These are phyloP conservation scores for Sanghuangporus sanghuang DNA, from an alignment of 1,284 basidiomycete species.

Conservation along the genomic window DNA sequence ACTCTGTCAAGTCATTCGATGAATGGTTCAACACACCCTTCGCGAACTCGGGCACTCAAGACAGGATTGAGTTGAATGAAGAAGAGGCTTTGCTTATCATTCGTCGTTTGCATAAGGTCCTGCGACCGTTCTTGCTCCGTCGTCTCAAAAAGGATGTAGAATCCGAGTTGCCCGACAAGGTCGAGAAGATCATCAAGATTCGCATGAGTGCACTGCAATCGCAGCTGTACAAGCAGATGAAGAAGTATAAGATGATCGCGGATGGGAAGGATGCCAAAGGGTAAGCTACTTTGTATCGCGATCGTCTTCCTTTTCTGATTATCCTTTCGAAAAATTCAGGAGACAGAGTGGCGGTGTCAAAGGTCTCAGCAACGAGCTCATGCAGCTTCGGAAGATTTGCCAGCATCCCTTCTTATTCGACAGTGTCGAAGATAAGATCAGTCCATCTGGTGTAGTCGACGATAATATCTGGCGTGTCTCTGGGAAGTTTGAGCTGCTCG, in stretches of 20 bases:
- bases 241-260: constrained; percentile 96
- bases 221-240: constrained; percentile 97
- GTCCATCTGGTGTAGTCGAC: constrained; percentile 76
- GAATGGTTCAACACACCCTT: constrained; percentile 99
- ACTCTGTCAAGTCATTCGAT: constrained; percentile 99
- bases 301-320: not conserved
- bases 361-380: constrained; percentile 94
- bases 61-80: constrained; percentile 99
- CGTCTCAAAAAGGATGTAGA: constrained; percentile 99
- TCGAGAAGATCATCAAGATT: constrained; percentile 98
- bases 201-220: constrained; percentile 94
- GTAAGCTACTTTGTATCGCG: constrained; percentile 33
- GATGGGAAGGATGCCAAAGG: constrained; percentile 75
- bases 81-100: constrained; percentile 99
- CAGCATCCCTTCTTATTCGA: constrained; percentile 97
- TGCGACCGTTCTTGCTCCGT: constrained; percentile 94
- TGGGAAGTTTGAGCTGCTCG: constrained; percentile 95
- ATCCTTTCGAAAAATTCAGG: constrained; percentile 11
- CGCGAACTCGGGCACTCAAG: constrained; percentile 92
- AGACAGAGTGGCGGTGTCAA: constrained; percentile 77
- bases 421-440: constrained; percentile 90
- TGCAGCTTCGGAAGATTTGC: constrained; percentile 99
- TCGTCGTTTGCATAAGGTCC: constrained; percentile 96
- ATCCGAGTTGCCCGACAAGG: constrained; percentile 96
- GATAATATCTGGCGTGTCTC: constrained; percentile 85